phyloP scores from a whole-genome alignment of 2,329 filamentous ascomycete species.

The Pochonia chlamydosporia region DNA sequence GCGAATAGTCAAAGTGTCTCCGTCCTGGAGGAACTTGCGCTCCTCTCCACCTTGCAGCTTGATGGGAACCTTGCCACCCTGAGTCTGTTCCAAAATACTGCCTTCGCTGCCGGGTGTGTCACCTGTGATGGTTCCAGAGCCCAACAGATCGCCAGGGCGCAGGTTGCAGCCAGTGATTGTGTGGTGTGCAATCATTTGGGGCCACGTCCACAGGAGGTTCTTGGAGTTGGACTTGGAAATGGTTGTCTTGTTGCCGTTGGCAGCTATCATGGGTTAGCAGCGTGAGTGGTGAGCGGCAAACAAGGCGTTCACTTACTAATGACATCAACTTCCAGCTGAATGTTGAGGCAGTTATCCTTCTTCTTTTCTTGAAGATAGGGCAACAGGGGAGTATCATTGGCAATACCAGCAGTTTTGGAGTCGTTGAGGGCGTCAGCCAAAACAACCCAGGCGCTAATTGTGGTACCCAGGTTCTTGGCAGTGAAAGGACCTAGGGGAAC shows the following conservation, averaged over 20 bases:
- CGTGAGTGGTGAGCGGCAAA: neutral
- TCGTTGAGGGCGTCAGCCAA: constrained; percentile 49
- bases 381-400: constrained; percentile 29
- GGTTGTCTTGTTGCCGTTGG: constrained; percentile 24
- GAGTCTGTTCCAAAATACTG: constrained; percentile 66
- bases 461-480: constrained; percentile 55
- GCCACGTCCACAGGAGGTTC: constrained; percentile 69
- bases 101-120: constrained; percentile 58
- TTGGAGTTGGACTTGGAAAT: constrained; percentile 28
- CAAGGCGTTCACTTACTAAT: constrained; percentile 25
- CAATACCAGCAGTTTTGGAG: constrained; percentile 16
- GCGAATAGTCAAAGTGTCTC: constrained; percentile 61
- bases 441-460: constrained; percentile 57
- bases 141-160: constrained; percentile 67
- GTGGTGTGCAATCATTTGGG: constrained; percentile 80
- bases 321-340: constrained; percentile 32
- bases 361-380: constrained; percentile 50
- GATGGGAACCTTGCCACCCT: constrained; percentile 61
- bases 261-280: constrained; percentile 15
- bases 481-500: constrained; percentile 57
- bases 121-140: constrained; percentile 71
- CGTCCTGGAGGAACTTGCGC: constrained; percentile 67
- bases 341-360: constrained; percentile 28
- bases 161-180: constrained; percentile 72
- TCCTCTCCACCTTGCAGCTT: constrained; percentile 59